These are phyloP conservation scores for Cordyceps javanica DNA, from an alignment of 2,329 filamentous ascomycete species.

Conservation along the genomic window DNA sequence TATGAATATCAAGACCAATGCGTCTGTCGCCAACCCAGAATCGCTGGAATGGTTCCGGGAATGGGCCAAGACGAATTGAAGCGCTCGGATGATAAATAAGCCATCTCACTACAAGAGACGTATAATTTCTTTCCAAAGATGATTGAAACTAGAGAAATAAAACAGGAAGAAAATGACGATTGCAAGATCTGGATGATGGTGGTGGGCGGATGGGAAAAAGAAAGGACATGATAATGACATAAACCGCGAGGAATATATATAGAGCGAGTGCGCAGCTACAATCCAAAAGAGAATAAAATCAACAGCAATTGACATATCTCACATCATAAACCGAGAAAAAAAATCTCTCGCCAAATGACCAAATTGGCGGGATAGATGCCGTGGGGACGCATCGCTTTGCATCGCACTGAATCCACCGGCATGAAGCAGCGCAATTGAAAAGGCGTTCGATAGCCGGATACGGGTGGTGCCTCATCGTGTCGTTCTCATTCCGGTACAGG, in stretches of 20 bases:
- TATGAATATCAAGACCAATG: conserved; percentile 77
- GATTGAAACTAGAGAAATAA: neutral
- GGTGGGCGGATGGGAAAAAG: neutral
- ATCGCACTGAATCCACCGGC: too few species aligned
- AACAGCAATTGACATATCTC: neutral
- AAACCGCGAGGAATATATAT: neutral
- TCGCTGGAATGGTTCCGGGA: conserved; percentile 81
- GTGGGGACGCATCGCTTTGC: too few species aligned
- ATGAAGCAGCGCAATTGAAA: neutral
- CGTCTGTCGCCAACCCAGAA: conserved; percentile 86
- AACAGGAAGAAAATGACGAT: neutral
- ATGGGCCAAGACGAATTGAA: conserved; percentile 58
- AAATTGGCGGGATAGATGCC: too few species aligned
- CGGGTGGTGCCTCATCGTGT: too few species aligned
- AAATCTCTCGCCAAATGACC: too few species aligned
- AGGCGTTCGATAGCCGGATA: too few species aligned
- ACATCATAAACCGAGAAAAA: neutral
- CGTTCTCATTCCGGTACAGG: too few species aligned
- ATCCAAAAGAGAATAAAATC: neutral
- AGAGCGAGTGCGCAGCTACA: neutral
- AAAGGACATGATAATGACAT: neutral
- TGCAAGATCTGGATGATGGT: neutral
- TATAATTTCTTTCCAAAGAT: neutral
- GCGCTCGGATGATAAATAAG: neutral
- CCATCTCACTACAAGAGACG: too few species aligned